Evolutionary conservation across 2,329 filamentous ascomycete genomes (phyloP).

Genomic region (Neobulgaria alba): DNA sequence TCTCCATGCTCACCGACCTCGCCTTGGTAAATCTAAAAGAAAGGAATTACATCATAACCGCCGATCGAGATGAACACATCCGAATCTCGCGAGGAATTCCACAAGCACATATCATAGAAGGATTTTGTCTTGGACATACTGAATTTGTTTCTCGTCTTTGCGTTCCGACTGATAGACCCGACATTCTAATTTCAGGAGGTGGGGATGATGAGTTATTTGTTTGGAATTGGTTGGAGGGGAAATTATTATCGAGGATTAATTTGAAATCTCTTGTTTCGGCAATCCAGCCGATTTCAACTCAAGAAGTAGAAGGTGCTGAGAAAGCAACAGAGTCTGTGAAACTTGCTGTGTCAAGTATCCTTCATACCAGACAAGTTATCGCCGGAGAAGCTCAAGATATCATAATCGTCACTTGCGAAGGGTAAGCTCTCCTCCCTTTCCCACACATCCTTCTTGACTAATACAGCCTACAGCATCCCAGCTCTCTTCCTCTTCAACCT

Average conservation of each 20-base stretch:
- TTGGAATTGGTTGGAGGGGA: conserved; percentile 63
- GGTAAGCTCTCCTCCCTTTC: conserved; percentile 36
- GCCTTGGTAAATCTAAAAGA: conserved; percentile 44
- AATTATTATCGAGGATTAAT: conserved; percentile 45
- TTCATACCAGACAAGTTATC: conserved; percentile 22
- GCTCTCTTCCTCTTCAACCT: conserved; percentile 61
- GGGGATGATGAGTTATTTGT: conserved; percentile 71
- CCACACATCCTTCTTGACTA: too few relatives aligned
- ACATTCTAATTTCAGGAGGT: conserved; percentile 75
- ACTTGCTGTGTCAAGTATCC: conserved; percentile 30
- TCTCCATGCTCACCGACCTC: conserved; percentile 85
- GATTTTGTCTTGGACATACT: conserved; percentile 79
- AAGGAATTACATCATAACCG: conserved; percentile 50
- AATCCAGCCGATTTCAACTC: too few relatives aligned
- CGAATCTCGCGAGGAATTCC: conserved; percentile 73
- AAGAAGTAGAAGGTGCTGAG: conserved; percentile 2
- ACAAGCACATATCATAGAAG: conserved; percentile 81
- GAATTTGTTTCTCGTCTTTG: conserved; percentile 76
- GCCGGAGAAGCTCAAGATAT: conserved; percentile 30
- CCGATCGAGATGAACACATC: conserved; percentile 75
- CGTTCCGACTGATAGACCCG: conserved; percentile 45
- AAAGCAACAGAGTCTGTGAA: conserved; percentile 19
- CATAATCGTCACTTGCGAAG: conserved; percentile 48
- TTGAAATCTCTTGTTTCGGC: conserved; percentile 41
- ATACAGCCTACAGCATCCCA: conserved; percentile 43